A percentile compares a stretch with the other conserved stretches of the same genome.
Evolutionary conservation across 2,329 filamentous ascomycete species (phyloP).

Genomic region (Colletotrichum lentis): DNA sequence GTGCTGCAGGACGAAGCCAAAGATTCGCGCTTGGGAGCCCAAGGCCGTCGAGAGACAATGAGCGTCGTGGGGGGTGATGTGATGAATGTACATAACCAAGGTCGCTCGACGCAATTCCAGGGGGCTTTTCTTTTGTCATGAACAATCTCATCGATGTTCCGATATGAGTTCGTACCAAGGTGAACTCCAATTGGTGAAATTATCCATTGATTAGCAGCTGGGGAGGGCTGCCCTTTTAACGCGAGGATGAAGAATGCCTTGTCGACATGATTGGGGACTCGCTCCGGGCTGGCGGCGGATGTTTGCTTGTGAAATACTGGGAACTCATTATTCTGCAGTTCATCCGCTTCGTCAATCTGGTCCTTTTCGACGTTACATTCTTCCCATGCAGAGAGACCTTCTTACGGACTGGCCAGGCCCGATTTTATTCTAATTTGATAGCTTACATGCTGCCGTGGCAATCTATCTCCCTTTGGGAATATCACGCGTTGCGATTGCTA

Average conservation of each 20-base stretch:
- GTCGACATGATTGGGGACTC: too few species aligned
- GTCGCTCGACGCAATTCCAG: slow-evolving; percentile 31
- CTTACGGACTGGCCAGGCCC: too few species aligned
- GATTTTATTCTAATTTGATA: too few species aligned
- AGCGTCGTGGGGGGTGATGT: background rate
- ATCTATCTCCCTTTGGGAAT: background rate
- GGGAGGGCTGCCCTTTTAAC: background rate
- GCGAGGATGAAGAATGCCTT: background rate
- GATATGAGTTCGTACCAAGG: background rate
- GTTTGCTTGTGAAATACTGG: too few species aligned
- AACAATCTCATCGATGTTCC: background rate
- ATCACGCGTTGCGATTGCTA: too few species aligned
- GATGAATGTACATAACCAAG: slow-evolving; percentile 34
- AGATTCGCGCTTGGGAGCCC: slow-evolving; percentile 63
- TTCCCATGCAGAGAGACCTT: too few species aligned
- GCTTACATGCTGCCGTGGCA: background rate
- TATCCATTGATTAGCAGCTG: too few species aligned
- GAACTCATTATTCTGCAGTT: too few species aligned
- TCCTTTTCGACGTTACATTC: too few species aligned
- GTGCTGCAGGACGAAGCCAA: slow-evolving; percentile 58
- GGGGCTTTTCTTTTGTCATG: slow-evolving; percentile 27
- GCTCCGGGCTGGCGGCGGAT: too few species aligned
- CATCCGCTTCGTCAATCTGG: too few species aligned
- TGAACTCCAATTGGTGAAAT: background rate
- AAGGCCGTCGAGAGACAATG: slow-evolving; percentile 42